Conservation (phyloP, 306 rosid species). For the Medicago arabica region DNA sequence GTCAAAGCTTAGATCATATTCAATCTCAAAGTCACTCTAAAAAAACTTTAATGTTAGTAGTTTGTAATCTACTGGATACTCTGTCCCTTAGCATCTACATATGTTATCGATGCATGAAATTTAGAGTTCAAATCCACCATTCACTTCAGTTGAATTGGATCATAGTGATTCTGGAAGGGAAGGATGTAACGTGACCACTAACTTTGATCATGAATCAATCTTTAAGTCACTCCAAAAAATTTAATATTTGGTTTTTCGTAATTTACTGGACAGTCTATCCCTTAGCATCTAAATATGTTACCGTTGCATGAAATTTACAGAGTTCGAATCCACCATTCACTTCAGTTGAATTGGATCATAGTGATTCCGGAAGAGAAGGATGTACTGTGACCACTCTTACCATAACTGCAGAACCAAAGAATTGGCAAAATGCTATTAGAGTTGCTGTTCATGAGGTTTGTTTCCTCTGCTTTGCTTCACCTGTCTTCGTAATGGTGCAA, state of each 20-base stretch:
- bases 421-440: conserved; percentile 89
- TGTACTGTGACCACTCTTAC: conserved; percentile 99
- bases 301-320: conserved; percentile 57
- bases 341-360: conserved; percentile 95
- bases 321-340: conserved; percentile 99
- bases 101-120: conserved; percentile 40
- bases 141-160: conserved; percentile 95
- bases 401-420: conserved; percentile 92
- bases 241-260: conserved; percentile 4
- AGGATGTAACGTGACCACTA: conserved; percentile 95
- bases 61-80: conserved; percentile 28
- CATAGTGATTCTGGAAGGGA: conserved; percentile 99
- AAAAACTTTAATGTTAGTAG: background rate
- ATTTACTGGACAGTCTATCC: conserved; percentile 30
- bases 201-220: background rate
- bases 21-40: conserved; percentile 10
- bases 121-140: conserved; percentile 98
- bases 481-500: conserved; percentile 24
- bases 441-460: conserved; percentile 99
- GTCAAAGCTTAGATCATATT: conserved; percentile 10
- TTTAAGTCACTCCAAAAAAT: background rate
- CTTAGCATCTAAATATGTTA: conserved; percentile 38
- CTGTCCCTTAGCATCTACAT: conserved; percentile 35
- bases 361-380: conserved; percentile 99
- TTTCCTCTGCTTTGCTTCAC: conserved; percentile 38